Base-by-base conservation (phyloP, 192 early-diverging fungal genomes). In the Cladochytrium replicatum region DNA sequence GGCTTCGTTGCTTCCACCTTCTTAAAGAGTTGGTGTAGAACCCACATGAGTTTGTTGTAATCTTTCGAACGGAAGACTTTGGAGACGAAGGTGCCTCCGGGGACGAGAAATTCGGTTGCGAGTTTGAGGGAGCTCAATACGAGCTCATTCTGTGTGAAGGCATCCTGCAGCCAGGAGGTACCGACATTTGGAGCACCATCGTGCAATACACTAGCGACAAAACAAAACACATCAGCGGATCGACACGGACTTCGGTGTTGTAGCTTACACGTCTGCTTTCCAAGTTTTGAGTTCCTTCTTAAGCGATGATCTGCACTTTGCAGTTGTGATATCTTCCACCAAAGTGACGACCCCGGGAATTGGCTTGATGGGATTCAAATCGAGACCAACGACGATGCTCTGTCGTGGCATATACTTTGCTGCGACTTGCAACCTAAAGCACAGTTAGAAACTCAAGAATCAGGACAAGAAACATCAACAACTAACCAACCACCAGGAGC, bases 171-270 rank as follows among this genome's bases (percentile, higher is more conserved):
- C 95, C 95, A 99, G 46, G 88, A 87, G 37, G 82, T 69, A 66
- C 95, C 95, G 50, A 96, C 91, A 56, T 99, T 99, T 37, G 95
- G 95, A 31, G 95, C 95, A 78, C 95, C 95, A 60, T 99, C 95
- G 72, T 99, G 93, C 40, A 99, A 80, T 17, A 99, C 81, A 17
- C 83, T 86, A 50, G n/a, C 13, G 19, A 22, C 30, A 23, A 46
- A 31, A 24, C 7, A 29, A 22, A 32, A 41, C 13, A 6, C 43
- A 9, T 8, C 28, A 32, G 6, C 43, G n/a, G 38, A 59, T 15
- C 31, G 29, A 29, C 11, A 2, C 23, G 11, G 5, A 23, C 19
- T 15, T 2, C 2, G 41, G 11, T 56, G 13, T 58, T 42, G 2
- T 45, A 0, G 7, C 67, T 64, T 71, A 86, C 81, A 98, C 89